Base-by-base conservation (phyloP, 345 rosid species). In the Chamaenerion angustifolium region DNA sequence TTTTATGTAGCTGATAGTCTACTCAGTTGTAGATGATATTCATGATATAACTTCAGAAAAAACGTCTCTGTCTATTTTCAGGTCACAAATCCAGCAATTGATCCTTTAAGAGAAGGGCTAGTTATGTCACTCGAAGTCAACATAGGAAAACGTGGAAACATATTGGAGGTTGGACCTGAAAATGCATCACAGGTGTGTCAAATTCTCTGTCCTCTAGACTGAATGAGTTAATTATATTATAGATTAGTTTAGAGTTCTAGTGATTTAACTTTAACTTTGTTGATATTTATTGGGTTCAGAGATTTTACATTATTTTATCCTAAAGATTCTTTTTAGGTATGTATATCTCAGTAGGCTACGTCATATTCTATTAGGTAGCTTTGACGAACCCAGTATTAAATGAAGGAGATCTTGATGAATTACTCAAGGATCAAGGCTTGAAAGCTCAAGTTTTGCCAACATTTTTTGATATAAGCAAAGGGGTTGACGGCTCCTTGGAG, bases 1-100 rank as follows among this genome's bases (percentile, higher is more conserved):
- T 50, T 35, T 19, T 50, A 17, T 8, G n/a, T 40, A 11, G 16
- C 35, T 6, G 9, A 31, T 4, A 4, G 46, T 11, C 12, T 14
- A 17, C 53, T 35, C 21, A 21, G 13, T 49, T 12, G 10, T 10
- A 18, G 41, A 44, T 12, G 3, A 43, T 23, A 7, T 31, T 31
- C 37, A 31, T 31, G 37, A 8, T 31, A 31, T 31, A n/a, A 31
- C 37, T 31, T 31, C 37, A 31, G 37, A 31, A 31, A 31, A 5
- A 31, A 31, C 5, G 8, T 5, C 37, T 4, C 8, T 21, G 13
- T 53, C 40, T 60, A 48, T 46, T 48, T 56, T 44, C 73, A 92
- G 96, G 98, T 92, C 43, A 92, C 98, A 58, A 92, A 92, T 70
- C 98, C 98, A 51, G 95, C 98, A 63, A 92, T 92, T 60, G 98